Evolutionary conservation across 148 eudicot species (phyloP).

Genomic region (Rhododendron molle): DNA sequence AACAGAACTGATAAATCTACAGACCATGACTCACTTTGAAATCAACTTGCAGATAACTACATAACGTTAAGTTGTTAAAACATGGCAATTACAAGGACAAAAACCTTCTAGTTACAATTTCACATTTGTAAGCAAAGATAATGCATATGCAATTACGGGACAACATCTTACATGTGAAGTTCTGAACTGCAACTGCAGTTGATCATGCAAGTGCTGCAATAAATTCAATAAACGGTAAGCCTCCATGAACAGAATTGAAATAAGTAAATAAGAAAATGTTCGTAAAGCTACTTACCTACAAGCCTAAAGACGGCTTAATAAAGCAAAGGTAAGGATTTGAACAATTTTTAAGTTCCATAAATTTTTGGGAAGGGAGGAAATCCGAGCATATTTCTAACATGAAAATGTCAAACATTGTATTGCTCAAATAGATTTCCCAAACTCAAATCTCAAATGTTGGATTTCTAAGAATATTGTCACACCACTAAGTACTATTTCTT

Average conservation of each 20-base stretch:
- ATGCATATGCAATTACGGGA: conserved; percentile 2
- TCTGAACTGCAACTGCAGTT: conserved; percentile 67
- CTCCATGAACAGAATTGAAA: neutral
- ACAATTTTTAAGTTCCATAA: neutral
- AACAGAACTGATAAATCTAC: neutral
- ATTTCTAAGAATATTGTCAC: neutral
- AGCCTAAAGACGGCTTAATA: neutral
- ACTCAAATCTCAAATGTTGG: neutral
- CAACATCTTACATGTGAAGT: conserved; percentile 51
- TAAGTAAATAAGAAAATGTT: neutral
- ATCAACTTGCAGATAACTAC: neutral
- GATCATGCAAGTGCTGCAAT: conserved; percentile 79
- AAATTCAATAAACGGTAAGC: conserved; percentile 1
- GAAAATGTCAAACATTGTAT: neutral
- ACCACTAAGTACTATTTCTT: neutral
- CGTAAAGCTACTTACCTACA: neutral
- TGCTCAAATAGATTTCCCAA: neutral
- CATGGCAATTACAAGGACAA: conserved; percentile 1
- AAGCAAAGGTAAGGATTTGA: conserved; percentile 1
- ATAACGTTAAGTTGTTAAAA: neutral
- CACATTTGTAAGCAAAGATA: neutral
- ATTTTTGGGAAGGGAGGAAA: neutral
- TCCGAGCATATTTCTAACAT: neutral
- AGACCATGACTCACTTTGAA: neutral
- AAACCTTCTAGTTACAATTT: neutral